These are phyloP conservation scores for Globisporangium yorkense DNA, from an alignment of 352 stramenopile genomes.

Conservation along the genomic window DNA sequence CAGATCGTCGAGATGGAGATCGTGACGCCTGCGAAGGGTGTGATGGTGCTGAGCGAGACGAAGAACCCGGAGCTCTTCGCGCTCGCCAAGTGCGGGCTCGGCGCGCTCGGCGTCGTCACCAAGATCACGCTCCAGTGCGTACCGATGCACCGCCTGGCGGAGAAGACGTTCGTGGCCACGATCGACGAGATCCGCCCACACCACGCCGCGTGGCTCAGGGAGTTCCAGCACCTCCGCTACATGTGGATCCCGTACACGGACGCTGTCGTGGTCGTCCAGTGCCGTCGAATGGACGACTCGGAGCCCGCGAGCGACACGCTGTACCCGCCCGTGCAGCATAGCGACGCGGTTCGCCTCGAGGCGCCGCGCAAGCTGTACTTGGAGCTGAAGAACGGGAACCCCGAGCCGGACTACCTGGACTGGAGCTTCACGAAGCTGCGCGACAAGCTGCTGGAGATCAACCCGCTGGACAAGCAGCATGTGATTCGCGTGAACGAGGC, in stretches of 20 bases:
- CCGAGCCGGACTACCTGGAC: slow-evolving; percentile 56
- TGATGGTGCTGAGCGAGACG: slow-evolving; percentile 82
- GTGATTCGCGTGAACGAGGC: slow-evolving; percentile 93
- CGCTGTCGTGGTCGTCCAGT: slow-evolving; percentile 92
- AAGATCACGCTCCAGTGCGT: slow-evolving; percentile 96
- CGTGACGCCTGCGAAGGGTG: slow-evolving; percentile 90
- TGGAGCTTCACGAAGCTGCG: slow-evolving; percentile 84
- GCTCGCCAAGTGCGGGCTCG: slow-evolving; percentile 93
- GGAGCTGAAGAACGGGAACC: slow-evolving; percentile 49
- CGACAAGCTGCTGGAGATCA: slow-evolving; percentile 74
- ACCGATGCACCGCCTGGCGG: slow-evolving; percentile 88
- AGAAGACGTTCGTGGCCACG: slow-evolving; percentile 92
- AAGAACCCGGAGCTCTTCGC: slow-evolving; percentile 86
- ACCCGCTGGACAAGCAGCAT: slow-evolving; percentile 89
- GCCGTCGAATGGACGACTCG: slow-evolving; percentile 45
- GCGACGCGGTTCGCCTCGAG: slow-evolving; percentile 60
- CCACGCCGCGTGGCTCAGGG: slow-evolving; percentile 64
- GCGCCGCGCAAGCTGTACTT: slow-evolving; percentile 78
- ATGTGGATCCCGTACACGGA: slow-evolving; percentile 99
- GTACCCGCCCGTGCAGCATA: slow-evolving; percentile 40
- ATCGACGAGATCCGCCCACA: slow-evolving; percentile 80
- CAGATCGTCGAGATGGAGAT: slow-evolving; percentile 96
- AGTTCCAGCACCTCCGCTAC: slow-evolving; percentile 91
- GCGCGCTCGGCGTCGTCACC: slow-evolving; percentile 94
- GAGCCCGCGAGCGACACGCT: slow-evolving; percentile 31